Base-by-base conservation (phyloP, 352 stramenopile genomes). In the Phytophthora constricta region DNA sequence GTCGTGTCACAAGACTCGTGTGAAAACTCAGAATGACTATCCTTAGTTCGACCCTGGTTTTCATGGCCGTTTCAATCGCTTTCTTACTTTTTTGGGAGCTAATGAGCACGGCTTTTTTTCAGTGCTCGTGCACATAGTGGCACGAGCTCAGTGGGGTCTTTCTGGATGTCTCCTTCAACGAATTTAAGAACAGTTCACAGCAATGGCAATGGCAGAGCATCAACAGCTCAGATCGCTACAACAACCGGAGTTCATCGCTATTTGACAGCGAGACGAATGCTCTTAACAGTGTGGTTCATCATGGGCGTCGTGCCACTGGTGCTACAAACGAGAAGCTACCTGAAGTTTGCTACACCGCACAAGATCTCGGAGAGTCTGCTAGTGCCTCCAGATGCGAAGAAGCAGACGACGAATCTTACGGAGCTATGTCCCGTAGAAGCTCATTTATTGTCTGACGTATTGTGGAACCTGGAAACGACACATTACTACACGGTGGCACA, bases 261-360 rank as follows among this genome's bases (percentile, higher is more conserved):
- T 37, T 13, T 51, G 22, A 33, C 46, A 13, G 34, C 19, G 2
- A 22, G 42, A 5, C 39, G 23, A 2, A 20, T 57, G 42, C 19
- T 71, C n/a, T 19, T 66, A 7, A 2, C 54, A 11, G 4, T 69
- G 14, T 64, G 66, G 61, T 2, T 65, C 11, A 22, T 45, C 19
- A 39, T 55, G 20, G 57, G 66, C 8, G 37, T 67, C 4, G 19
- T 57, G 3, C 64, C 64, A 3, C 31, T 66, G 13, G 11, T 46
- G 20, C 26, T 72, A 4, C 64, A 72, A 17, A 28, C 51, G 4
- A 28, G 50, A 50, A 72, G 58, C 17, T 72, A 59, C n/a, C 2
- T 63, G 13, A 39, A 68, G 34, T 53, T 72, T n/a, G 64, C 58
- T 34, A 62, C 53, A 16, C 68, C 68, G 3, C 50, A 68, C 52